Evolutionary conservation across 257 asterid genomes (phyloP), one percentile per base, ranked within the genome.

Genomic region (Nicotiana attenuata): DNA sequence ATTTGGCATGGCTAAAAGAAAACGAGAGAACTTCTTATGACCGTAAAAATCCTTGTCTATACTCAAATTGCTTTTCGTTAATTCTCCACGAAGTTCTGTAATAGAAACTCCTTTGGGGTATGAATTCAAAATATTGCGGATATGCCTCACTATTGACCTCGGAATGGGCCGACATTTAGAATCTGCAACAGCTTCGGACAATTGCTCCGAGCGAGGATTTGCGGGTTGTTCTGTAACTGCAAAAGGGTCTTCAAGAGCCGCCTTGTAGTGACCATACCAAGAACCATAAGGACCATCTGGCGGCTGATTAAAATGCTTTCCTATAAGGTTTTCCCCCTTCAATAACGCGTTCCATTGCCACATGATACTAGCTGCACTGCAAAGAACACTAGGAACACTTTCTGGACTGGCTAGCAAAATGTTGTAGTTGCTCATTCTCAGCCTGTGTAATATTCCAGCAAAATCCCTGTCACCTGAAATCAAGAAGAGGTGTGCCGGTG

Each of bases 301-400:
- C 14, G 99, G 99, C 83, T 91, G 97, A 87, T 96, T 96, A 87
- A 91, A 94, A 81, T 91, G 91, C 87, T 89, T 96, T 66, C 97
- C 99, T 0, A 84, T 24, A 45, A 94, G 93, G 57, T 89, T 83
- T 85, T 92, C 97, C 66, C 97, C 99, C 78, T 85, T 91, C 45
- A 92, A 88, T 89, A 96, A 86, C 19, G 93, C 83, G 79, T 89
- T 89, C 99, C 99, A 96, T 20, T 87, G 95, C 99, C 99, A 96
- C 98, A 94, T 92, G 76, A 94, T 86, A 85, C 97, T 94, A 65
- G 99, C 98, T 60, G 99, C 96, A 90, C 97, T 89, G 88, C 94
- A 90, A 19, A 96, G 90, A 33, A 92, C 96, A 77, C 87, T 84
- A 3, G 99, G 92, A 50, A 92, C 91, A 50, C 73, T 75, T 53